Base-by-base conservation (phyloP, 345 rosid genomes). In the Eucalyptus lansdowneana region DNA sequence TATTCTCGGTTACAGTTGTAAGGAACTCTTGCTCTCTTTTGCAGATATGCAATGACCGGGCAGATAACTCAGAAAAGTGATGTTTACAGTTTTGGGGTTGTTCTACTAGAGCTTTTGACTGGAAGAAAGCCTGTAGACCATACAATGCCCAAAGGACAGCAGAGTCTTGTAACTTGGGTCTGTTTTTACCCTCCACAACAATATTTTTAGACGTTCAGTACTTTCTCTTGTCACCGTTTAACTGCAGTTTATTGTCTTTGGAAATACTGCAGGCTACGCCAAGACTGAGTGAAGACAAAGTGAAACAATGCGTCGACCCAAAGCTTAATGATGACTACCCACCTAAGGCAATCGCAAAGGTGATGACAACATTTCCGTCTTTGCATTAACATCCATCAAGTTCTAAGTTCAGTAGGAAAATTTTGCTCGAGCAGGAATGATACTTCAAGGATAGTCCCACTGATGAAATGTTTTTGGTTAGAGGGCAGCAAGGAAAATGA, bases 121-220 rank as follows among this genome's bases (percentile, higher is more conserved):
- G 99, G 99, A 88, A 93, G 99, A 91, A 97, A 97, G 93, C 97
- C 99, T 4, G 99, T 96, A 65, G 99, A 97, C 89, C 98, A 95
- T 88, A 96, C 98, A 91, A 94, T 96, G 97, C 99, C 99, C 76
- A 96, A 94, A 93, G 98, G 98, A 60, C 99, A 98, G 91, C 98
- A 96, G 88, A 96, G 97, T 95, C 98, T 98, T 91, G 99, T 97
- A 13, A 97, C 99, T 67, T 98, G 99, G 99, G 99, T 98, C 34
- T 72, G 95, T 90, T 89, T 34, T 88, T 15, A 44, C n/a, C 45
- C 58, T 37, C 42, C 24, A 31, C 24, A 50, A 72, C 9, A 21
- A 50, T 40, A 37, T 9, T 60, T 62, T n/a, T n/a, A 13, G 19
- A 60, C 81, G 6, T n/a, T 24, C 31, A 25, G 25, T 69, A 22